Conservation (phyloP, 805 yeast genomes). For the Wickerhamiella slavikovae region DNA sequence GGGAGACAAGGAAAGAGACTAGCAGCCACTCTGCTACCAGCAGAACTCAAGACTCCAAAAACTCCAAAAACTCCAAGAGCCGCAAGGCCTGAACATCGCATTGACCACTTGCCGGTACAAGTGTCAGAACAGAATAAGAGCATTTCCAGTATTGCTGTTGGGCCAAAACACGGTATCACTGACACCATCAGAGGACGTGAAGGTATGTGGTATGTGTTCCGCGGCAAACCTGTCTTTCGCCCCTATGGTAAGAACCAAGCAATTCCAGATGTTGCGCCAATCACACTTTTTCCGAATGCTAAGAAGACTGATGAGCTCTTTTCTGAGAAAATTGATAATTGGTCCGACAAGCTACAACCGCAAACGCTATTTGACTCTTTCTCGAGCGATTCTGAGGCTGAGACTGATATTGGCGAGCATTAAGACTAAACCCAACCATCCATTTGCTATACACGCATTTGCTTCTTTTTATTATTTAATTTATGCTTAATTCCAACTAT, state of each 20-base stretch:
- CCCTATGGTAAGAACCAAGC: constrained; percentile 15
- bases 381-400: constrained; percentile 6
- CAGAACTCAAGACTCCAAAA: too few species aligned
- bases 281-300: constrained; percentile 7
- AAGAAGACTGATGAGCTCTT: not conserved
- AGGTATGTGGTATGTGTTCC: constrained; percentile 21
- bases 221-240: constrained; percentile 20
- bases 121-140: too few species aligned
- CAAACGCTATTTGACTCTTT: constrained; percentile 6
- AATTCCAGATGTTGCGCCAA: constrained; percentile 10
- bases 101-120: too few species aligned
- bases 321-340: not conserved
- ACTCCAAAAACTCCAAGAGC: too few species aligned
- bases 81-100: too few species aligned
- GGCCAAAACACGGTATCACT: too few species aligned
- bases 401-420: constrained; percentile 7
- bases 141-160: too few species aligned
- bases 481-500: not conserved
- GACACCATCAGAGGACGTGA: not conserved
- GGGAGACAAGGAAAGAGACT: constrained; percentile 9
- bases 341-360: constrained; percentile 7
- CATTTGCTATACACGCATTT: too few species aligned
- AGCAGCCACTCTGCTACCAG: too few species aligned
- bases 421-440: not conserved
- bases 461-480: constrained; percentile 1